Conservation (phyloP, 2,329 filamentous ascomycete species). For the Xylariaceae sp. region DNA sequence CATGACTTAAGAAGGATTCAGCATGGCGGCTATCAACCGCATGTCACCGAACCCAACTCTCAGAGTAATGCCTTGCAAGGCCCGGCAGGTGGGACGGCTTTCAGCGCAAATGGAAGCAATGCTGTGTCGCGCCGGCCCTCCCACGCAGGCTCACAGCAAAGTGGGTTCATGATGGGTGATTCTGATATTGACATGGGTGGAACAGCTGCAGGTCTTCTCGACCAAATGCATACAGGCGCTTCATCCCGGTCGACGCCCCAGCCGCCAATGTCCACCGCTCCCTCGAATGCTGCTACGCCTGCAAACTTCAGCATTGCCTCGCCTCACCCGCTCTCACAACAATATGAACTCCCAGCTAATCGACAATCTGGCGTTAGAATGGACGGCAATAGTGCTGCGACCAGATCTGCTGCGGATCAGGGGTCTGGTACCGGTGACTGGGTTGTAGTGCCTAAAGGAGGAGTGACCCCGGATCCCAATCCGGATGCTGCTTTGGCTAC, state of each 20-base stretch:
- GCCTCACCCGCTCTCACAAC: conserved; percentile 34
- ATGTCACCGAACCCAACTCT: conserved; percentile 40
- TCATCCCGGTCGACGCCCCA: conserved; percentile 58
- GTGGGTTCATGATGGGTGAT: conserved; percentile 52
- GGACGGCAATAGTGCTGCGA: conserved; percentile 46
- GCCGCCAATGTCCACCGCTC: conserved; percentile 48
- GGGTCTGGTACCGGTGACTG: conserved; percentile 58
- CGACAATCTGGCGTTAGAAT: conserved; percentile 44
- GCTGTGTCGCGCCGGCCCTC: conserved; percentile 49
- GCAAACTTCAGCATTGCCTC: conserved; percentile 43
- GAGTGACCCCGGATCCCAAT: conserved; percentile 38
- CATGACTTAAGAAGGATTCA: conserved; percentile 65
- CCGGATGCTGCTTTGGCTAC: conserved; percentile 19
- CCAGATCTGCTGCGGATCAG: conserved; percentile 43
- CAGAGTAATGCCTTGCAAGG: conserved; percentile 21
- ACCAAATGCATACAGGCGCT: conserved; percentile 61
- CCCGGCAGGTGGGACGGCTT: conserved; percentile 19
- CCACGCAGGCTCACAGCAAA: conserved; percentile 50
- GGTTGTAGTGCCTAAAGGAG: conserved; percentile 67
- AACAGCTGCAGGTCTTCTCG: conserved; percentile 58
- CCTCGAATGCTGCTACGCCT: conserved; percentile 55
- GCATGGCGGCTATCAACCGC: conserved; percentile 69
- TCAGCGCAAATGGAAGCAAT: conserved; percentile 23
- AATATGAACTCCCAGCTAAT: conserved; percentile 2
- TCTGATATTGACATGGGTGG: conserved; percentile 60